A percentile compares a stretch with the other conserved stretches of the same genome.
Conservation (phyloP, 768 basidiomycete species). For the Lentinula lateritia region DNA sequence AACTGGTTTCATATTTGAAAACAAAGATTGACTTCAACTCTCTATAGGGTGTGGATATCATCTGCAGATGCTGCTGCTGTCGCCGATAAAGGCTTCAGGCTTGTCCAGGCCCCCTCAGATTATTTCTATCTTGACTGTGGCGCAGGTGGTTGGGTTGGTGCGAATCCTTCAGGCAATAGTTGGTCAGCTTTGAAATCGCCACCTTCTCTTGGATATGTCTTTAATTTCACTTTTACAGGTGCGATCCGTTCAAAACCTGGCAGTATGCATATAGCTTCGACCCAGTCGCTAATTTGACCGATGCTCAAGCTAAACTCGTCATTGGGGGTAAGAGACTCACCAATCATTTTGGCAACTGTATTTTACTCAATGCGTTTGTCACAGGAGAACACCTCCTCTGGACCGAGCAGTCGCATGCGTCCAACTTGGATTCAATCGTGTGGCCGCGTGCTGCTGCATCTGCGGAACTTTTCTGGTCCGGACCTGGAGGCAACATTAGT, state of each 20-base stretch:
- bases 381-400: conserved; percentile 50
- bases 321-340: conserved; percentile 48
- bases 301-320: conserved; percentile 45
- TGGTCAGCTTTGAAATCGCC: conserved; percentile 35
- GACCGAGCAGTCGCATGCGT: conserved; percentile 69
- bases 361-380: conserved; percentile 18
- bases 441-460: conserved; percentile 73
- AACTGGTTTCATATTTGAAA: not conserved
- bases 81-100: conserved; percentile 49
- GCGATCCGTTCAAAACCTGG: conserved; percentile 80
- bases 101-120: conserved; percentile 69
- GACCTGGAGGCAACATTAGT: conserved; percentile 33
- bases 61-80: conserved; percentile 56
- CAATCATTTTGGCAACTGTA: not conserved
- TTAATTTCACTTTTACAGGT: not conserved
- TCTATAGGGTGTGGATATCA: conserved; percentile 66
- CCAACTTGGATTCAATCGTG: conserved; percentile 59
- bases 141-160: conserved; percentile 64
- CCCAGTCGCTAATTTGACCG: conserved; percentile 52
- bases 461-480: conserved; percentile 78
- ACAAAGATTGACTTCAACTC: not conserved
- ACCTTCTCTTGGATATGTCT: not conserved
- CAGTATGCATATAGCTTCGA: conserved; percentile 71
- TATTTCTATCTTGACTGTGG: conserved; percentile 81
- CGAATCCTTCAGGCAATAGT: conserved; percentile 32